Evolutionary conservation across 2,329 filamentous ascomycete genomes (phyloP), one percentile per base, ranked within the genome.

Genomic region (Cladosporium sp.): DNA sequence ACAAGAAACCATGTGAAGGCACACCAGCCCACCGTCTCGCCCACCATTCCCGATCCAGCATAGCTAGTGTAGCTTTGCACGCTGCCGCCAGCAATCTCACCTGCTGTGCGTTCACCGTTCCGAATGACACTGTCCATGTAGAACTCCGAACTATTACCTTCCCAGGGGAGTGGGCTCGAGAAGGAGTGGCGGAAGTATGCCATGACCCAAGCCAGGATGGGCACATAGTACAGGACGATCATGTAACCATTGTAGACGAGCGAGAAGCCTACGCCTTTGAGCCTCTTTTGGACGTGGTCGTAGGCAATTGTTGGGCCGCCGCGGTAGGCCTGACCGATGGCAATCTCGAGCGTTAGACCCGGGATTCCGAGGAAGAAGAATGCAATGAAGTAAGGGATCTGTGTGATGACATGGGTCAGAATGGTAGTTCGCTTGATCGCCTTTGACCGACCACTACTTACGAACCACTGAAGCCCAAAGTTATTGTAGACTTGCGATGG

Each of bases 401-500:
- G 18, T 24, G 18, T n/a, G 14, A 7, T 12, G 30, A 8, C 5
- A 7, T 41, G n/a, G 32, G 32, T 58, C 21, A 58, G 32, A 4
- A 5, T 28, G 10, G 5, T n/a, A 2, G 11, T 28, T 12, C 12
- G 2, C 4, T 2, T 28, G 38, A 24, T 1, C 4, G 3, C 12
- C 1, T 1, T 14, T 18, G 18, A 6, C 8, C 6, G 0, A 5
- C 41, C 6, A 15, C 7, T 47, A n/a, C 52, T 55, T 21, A 87
- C 82, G 72, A 86, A 87, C 85, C 85, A 87, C 71, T 87, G 85
- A 4, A 87, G 77, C 2, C 85, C 85, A 65, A 85, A 80, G 72
- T 87, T 87, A 76, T 87, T 87, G 80, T 85, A 87, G 1, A 86
- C 81, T 51, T 85, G 82, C 0, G 84, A 86, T 1, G 85, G 85